Base-by-base conservation (phyloP, 129 eudicot species). In the Escallonia rubra region DNA sequence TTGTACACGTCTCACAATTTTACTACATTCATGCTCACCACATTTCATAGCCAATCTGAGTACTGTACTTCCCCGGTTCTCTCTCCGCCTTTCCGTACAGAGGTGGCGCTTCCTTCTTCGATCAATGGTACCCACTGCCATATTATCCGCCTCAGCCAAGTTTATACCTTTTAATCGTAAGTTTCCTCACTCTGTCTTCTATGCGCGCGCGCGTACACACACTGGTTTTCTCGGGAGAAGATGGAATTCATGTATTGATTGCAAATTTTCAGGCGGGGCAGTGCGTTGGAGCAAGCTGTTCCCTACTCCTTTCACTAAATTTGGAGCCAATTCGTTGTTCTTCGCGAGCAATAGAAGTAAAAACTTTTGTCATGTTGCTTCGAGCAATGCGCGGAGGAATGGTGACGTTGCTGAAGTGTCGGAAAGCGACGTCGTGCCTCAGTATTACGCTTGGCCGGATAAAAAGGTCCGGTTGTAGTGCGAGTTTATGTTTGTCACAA, bases 391-490 rank as follows among this genome's bases (percentile, higher is more conserved):
- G 6, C 69, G 75, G 41, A 75, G 70, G 34, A 78, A 61, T 72
- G 67, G 68, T 39, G 83, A 73, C 57, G 69, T 62, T 52, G 53
- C 48, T 3, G 81, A 78, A 43, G 58, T 69, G 59, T 71, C 78
- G 46, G 84, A 83, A 62, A 76, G 69, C 57, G 83, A 87, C 61
- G 39, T 64, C 43, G 41, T 41, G 58, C 71, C 72, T 34, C 67
- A 64, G 16, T 64, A 43, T 63, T 85, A 80, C 68, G 57, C 76
- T 2, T 91, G 97, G 97, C 83, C 86, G 0, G 76, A 87, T 78
- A 73, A 77, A 10, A 82, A 87, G 93, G 97, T 87, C 65, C 12
- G 15, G 56, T 43, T 71, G 10, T 59, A 67, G 55, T 34, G 8
- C 60, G 56, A 10, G 12, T 4, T 4, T 64, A 3, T 15, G 14